Base-by-base conservation (phyloP, 768 basidiomycete species). In the Podaxis sp. region DNA sequence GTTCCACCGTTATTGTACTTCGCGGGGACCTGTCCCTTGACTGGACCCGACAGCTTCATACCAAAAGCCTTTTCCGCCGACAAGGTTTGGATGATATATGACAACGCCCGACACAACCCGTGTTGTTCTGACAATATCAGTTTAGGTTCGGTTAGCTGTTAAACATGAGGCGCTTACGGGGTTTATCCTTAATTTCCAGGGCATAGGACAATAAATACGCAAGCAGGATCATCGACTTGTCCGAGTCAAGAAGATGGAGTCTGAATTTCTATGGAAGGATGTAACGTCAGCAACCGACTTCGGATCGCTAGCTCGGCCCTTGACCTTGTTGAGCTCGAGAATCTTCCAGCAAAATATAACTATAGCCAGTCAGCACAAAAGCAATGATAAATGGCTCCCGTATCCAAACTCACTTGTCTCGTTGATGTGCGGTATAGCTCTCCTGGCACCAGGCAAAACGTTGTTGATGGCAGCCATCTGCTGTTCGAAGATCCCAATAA, bases 141-240 rank as follows among this genome's bases (percentile, higher is more conserved):
- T 46, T 66, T n/a, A 69, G 46, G 60, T 55, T 63, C 17, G 9
- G n/a, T 49, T 11, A 59, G 11, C 7, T 28, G 57, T 26, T 22
- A n/a, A 33, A 22, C n/a, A 59, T 12, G 36, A 68, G 52, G 9
- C 19, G 74, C 87, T 71, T 71, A 96, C 95, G 87, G 64, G 95
- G 91, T 75, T 93, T 94, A 70, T 98, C 96, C 74, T 97, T 97
- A 70, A 95, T 87, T 64, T 96, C 93, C 28, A 97, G 79, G 54
- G 86, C 86, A 71, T 90, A 90, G 68, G 90, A 89, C 13, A 97
- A 75, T 39, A 96, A 82, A 72, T 92, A 89, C 0, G 84, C 90
- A 28, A 94, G 77, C 3, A 95, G 70, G 69, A 96, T 91, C 73
- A 86, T 86, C 2, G 85, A 86, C 71, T 84, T 88, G 39, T 93